Evolutionary conservation across 805 yeast species (phyloP).

Genomic region (Barnettozyma wickerhamii): DNA sequence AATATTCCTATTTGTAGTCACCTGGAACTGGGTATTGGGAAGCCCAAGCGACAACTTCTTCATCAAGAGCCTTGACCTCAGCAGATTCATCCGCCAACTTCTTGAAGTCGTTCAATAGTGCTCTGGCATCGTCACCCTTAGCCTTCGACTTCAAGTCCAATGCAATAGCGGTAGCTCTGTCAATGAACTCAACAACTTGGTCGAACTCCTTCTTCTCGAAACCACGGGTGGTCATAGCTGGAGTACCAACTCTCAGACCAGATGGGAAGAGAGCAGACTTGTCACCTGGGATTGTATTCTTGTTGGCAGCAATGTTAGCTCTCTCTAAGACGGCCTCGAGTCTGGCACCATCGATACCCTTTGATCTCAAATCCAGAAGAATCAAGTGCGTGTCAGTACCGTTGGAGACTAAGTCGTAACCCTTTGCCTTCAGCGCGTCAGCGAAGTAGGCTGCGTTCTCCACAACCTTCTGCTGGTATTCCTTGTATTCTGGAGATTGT

Average conservation of each 20-base stretch:
- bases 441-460: constrained; percentile 86
- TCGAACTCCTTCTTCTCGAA: constrained; percentile 82
- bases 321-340: constrained; percentile 93
- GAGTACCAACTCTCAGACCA: constrained; percentile 96
- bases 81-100: constrained; percentile 56
- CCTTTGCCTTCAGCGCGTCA: constrained; percentile 60
- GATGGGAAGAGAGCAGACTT: constrained; percentile 95
- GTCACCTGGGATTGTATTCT: constrained; percentile 98
- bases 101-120: constrained; percentile 63
- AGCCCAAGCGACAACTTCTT: constrained; percentile 71
- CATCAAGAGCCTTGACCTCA: constrained; percentile 53
- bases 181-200: constrained; percentile 76
- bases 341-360: constrained; percentile 95
- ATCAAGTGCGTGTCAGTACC: constrained; percentile 99
- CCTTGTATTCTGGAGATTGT: constrained; percentile 81
- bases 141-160: constrained; percentile 53
- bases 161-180: constrained; percentile 73
- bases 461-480: constrained; percentile 84
- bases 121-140: constrained; percentile 52
- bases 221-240: constrained; percentile 98
- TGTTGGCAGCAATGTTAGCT: constrained; percentile 92
- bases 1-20: constrained; percentile 33
- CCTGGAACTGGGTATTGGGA: constrained; percentile 85
- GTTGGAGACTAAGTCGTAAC: constrained; percentile 80
- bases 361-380: constrained; percentile 80